phyloP scores from a whole-genome alignment of 2,329 filamentous ascomycete genomes.

The Rhynchosporium graminicola region DNA sequence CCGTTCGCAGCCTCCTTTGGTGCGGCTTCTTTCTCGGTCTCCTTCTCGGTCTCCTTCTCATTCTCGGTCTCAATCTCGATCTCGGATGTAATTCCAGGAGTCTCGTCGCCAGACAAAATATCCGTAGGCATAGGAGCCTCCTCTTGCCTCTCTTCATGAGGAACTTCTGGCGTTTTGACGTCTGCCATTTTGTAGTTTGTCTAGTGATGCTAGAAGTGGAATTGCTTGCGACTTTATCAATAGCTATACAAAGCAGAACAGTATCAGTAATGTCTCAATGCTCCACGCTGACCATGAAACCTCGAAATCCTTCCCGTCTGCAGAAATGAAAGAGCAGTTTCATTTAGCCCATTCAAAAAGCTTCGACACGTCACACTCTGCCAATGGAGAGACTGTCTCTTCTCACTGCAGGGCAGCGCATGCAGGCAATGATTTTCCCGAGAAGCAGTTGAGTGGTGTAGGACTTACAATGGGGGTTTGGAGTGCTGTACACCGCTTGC shows the following conservation, averaged over 20 bases:
- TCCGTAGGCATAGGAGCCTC: slow-evolving; percentile 28
- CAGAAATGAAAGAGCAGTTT: slow-evolving; percentile 21
- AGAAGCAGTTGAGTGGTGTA: slow-evolving; percentile 19
- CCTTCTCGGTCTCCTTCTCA: slow-evolving; percentile 35
- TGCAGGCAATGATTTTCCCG: slow-evolving; percentile 20
- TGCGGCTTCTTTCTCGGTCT: slow-evolving; percentile 35
- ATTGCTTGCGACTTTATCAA: slow-evolving; percentile 5
- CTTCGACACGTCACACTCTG: slow-evolving; percentile 34
- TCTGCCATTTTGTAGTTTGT: slow-evolving; percentile 36
- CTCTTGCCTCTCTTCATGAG: slow-evolving; percentile 33
- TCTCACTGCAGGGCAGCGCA: slow-evolving; percentile 15
- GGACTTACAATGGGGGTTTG: slow-evolving; percentile 25
- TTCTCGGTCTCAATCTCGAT: slow-evolving; percentile 32
- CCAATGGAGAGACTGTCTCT: slow-evolving; percentile 17
- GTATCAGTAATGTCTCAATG: slow-evolving; percentile 23
- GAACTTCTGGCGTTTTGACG: slow-evolving; percentile 31
- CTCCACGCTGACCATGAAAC: slow-evolving; percentile 13
- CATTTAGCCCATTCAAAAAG: slow-evolving; percentile 23
- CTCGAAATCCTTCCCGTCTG: slow-evolving; percentile 16
- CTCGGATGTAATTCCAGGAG: slow-evolving; percentile 33
- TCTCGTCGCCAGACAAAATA: slow-evolving; percentile 34
- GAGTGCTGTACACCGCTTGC: slow-evolving; percentile 26
- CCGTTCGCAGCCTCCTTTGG: slow-evolving; percentile 34
- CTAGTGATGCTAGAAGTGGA: slow-evolving; percentile 2
- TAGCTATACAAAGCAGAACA: slow-evolving; percentile 17